Conservation (phyloP, 2,329 filamentous ascomycete species). For the Ophiostoma triangulosporum region DNA sequence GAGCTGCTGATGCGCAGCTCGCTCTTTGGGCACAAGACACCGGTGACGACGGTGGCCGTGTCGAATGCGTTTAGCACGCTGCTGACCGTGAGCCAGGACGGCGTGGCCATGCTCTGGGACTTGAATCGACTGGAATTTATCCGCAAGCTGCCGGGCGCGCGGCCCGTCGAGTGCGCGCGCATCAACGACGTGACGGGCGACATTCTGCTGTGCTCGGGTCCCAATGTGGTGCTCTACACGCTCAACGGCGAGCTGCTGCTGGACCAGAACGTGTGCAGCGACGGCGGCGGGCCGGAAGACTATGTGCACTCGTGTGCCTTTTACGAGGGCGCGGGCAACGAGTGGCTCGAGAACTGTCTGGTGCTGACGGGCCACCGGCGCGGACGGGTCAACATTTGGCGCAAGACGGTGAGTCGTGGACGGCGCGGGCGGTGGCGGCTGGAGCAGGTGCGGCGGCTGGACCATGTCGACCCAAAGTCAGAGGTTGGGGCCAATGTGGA, state of each 20-base stretch:
- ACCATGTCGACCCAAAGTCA: constrained; percentile 59
- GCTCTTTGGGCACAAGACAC: constrained; percentile 79
- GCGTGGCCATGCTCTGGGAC: constrained; percentile 78
- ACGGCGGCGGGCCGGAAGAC: constrained; percentile 44
- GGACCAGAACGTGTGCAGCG: constrained; percentile 60
- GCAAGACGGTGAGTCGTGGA: constrained; percentile 36
- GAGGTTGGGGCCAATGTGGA: constrained; percentile 44
- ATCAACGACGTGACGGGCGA: constrained; percentile 89
- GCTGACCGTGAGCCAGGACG: constrained; percentile 69
- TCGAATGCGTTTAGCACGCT: constrained; percentile 82
- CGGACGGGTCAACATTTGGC: constrained; percentile 72
- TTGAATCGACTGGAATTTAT: constrained; percentile 83
- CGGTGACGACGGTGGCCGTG: constrained; percentile 69
- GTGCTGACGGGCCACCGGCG: constrained; percentile 79
- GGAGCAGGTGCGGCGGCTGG: constrained; percentile 65
- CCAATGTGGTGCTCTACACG: constrained; percentile 64
- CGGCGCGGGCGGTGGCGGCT: constrained; percentile 55
- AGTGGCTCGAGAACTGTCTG: constrained; percentile 79
- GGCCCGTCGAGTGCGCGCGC: constrained; percentile 55
- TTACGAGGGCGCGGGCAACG: constrained; percentile 80
- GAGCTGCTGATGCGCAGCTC: constrained; percentile 68
- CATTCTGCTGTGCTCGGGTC: constrained; percentile 70
- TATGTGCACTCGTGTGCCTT: constrained; percentile 73
- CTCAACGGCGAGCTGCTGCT: constrained; percentile 77
- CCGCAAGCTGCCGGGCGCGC: constrained; percentile 47